phyloP scores from a whole-genome alignment of 371 early-diverging fungal genomes.

The Mucor saturninus region DNA sequence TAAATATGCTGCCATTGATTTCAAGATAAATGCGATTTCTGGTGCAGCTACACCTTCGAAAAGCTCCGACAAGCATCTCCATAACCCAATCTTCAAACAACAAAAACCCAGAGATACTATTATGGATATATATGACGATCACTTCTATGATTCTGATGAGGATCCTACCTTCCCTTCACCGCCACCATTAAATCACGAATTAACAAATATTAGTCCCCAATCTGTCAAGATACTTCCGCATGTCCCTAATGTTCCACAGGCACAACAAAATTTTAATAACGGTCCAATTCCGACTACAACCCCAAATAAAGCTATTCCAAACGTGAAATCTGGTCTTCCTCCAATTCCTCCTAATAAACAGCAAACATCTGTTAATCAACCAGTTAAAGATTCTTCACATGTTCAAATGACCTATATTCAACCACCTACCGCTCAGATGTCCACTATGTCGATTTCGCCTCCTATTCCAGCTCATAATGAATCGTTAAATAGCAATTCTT shows the following conservation, averaged over 20 bases:
- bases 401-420: conserved; percentile 48
- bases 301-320: conserved; percentile 20
- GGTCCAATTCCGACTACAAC: conserved; percentile 2
- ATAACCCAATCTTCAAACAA: not conserved
- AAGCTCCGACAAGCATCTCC: conserved; percentile 32
- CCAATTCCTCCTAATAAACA: conserved; percentile 24
- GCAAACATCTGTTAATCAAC: conserved; percentile 18
- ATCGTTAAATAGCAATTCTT: conserved; percentile 7
- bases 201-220: conserved; percentile 26
- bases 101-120: conserved; percentile 38
- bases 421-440: conserved; percentile 39
- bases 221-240: conserved; percentile 37
- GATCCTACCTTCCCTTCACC: conserved; percentile 1
- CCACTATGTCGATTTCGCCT: conserved; percentile 24
- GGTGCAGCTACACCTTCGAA: conserved; percentile 31
- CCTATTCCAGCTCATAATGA: conserved; percentile 17
- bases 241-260: conserved; percentile 27
- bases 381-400: conserved; percentile 26
- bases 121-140: conserved; percentile 48
- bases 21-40: conserved; percentile 13
- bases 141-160: conserved; percentile 22
- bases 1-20: not conserved
- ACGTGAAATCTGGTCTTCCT: conserved; percentile 21
- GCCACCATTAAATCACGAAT: not conserved
- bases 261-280: conserved; percentile 4